Evolutionary conservation across 2,329 filamentous ascomycete genomes (phyloP).

Genomic region (Whalleya microplaca): DNA sequence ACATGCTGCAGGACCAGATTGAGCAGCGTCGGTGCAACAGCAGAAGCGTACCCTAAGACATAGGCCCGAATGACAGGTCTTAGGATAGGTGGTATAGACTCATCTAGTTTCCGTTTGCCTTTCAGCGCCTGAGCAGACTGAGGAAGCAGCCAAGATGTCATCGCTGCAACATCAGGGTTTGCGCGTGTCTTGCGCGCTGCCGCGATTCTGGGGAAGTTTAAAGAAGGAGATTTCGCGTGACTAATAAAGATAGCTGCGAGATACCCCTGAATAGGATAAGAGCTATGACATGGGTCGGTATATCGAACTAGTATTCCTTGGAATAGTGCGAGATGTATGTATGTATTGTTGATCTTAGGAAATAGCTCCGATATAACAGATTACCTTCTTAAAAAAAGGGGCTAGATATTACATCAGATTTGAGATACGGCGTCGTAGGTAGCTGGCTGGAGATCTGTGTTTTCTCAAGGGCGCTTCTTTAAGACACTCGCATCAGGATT

Average conservation of each 20-base stretch:
- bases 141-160: constrained; percentile 31
- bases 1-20: constrained; percentile 57
- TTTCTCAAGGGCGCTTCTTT: constrained; percentile 5
- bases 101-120: constrained; percentile 31
- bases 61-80: constrained; percentile 63
- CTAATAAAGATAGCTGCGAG: constrained; percentile 1
- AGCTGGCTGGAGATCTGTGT: constrained; percentile 13
- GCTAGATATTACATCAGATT: constrained; percentile 12
- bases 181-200: constrained; percentile 16
- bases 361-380: too few species aligned
- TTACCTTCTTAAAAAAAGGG: constrained; percentile 4
- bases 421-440: constrained; percentile 19
- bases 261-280: constrained; percentile 2
- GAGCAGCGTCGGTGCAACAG: constrained; percentile 59
- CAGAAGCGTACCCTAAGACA: constrained; percentile 62
- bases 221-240: constrained; percentile 1
- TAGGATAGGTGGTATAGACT: constrained; percentile 51
- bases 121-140: constrained; percentile 20
- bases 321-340: neutral
- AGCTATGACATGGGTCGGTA: neutral
- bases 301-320: neutral
- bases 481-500: constrained; percentile 12
- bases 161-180: constrained; percentile 22
- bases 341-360: too few species aligned
- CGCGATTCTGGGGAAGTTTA: constrained; percentile 1